Evolutionary conservation across 164 flowering plant genomes (phyloP), one percentile per base, ranked within the genome.

Genomic region (Vitis amurensis): DNA sequence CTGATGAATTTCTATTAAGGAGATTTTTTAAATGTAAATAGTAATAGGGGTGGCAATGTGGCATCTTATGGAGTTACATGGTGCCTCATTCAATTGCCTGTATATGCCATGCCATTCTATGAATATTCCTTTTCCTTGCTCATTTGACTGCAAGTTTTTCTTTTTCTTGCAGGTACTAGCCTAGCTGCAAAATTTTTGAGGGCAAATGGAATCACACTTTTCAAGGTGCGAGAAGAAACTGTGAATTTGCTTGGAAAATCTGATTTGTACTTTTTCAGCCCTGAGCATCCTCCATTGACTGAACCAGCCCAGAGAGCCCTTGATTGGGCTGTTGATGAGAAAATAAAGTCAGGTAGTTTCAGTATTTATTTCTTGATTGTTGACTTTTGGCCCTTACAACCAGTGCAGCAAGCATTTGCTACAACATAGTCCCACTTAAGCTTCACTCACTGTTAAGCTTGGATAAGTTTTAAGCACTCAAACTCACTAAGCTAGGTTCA

Each of bases 251-350:
- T 81, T 13, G 81, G 81, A 55, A 81, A 66, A 71, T 70, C 84
- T 19, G 76, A 81, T 57, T 27, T 76, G 76, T 75, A 29, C 31
- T 67, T 59, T 55, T 63, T 56, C 76, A 76, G 77, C 60, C 77
- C 79, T 4, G 77, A 70, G 73, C 68, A 73, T 61, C 84, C 84
- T 64, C 78, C 84, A 52, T 63, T 78, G 71, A 78, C 84, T 70
- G 81, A 70, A 66, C 79, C 60, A 4, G 81, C 81, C 52, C 84
- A 78, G 72, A 76, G 69, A 57, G 79, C 79, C 58, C 77, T 81
- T 61, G 78, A 81, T 68, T 78, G 81, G 84, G 84, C 84, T 55
- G 63, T 81, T 64, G 76, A 78, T 50, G 78, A 75, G 72, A 81
- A 81, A 56, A 27, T 71, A 14, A 81, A 78, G 61, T 81, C 84